These are phyloP conservation scores for Neocallimastix lanati DNA, from an alignment of 192 early-diverging fungal species.

Conservation along the genomic window DNA sequence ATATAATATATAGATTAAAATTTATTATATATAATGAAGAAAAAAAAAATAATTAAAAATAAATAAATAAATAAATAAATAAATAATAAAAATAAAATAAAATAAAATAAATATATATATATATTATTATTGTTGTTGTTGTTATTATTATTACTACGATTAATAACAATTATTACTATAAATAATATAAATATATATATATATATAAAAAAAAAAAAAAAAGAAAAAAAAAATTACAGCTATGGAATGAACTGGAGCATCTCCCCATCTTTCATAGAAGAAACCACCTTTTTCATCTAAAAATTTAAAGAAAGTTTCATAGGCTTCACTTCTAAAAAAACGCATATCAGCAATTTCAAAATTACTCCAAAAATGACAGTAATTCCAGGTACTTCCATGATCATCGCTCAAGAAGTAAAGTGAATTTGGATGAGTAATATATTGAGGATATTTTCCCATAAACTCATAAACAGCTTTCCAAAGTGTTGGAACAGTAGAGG, in stretches of 20 bases:
- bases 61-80: too few relatives aligned
- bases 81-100: too few relatives aligned
- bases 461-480: conserved; percentile 45
- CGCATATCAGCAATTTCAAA: conserved; percentile 70
- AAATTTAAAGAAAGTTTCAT: conserved; percentile 46
- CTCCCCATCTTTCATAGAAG: conserved; percentile 55
- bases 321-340: conserved; percentile 45
- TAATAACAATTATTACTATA: too few relatives aligned
- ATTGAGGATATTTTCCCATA: conserved; percentile 24
- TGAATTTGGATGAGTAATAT: conserved; percentile 27
- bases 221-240: too few relatives aligned
- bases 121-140: too few relatives aligned
- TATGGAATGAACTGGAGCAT: neutral
- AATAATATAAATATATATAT: too few relatives aligned
- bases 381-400: conserved; percentile 34
- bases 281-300: conserved; percentile 66
- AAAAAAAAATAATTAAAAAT: too few relatives aligned
- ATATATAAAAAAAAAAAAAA: too few relatives aligned
- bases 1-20: too few relatives aligned
- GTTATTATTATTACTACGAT: too few relatives aligned
- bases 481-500: conserved; percentile 46
- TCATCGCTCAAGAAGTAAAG: conserved; percentile 37
- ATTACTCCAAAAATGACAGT: conserved; percentile 68
- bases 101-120: too few relatives aligned
- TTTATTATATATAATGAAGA: too few relatives aligned